phyloP scores from a whole-genome alignment of 1,284 basidiomycete genomes.

The Ustilago vetiveriae region DNA sequence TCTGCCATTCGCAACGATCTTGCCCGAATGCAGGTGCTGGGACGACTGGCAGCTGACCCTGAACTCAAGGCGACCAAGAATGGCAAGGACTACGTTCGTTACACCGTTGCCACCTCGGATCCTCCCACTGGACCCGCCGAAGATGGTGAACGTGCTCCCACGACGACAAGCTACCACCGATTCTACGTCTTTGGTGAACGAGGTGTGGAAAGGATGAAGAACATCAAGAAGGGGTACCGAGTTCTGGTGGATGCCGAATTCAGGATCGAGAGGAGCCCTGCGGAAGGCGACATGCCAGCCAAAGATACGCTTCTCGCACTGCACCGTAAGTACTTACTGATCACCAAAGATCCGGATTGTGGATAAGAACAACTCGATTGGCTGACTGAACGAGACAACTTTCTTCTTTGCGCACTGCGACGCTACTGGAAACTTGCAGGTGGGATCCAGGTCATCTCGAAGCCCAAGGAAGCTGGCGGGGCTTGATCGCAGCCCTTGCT shows the following conservation, averaged over 20 bases:
- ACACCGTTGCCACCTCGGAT: slow-evolving; percentile 64
- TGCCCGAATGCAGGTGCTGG: slow-evolving; percentile 63
- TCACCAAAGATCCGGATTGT: too few species aligned
- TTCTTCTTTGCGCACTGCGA: neutral
- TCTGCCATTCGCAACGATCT: slow-evolving; percentile 47
- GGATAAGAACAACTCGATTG: neutral
- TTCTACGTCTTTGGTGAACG: slow-evolving; percentile 61
- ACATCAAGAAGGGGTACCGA: slow-evolving; percentile 59
- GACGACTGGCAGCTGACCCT: slow-evolving; percentile 62
- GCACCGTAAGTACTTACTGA: slow-evolving; percentile 51
- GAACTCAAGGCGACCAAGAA: slow-evolving; percentile 59
- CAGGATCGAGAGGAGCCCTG: slow-evolving; percentile 49
- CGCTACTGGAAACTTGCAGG: slow-evolving; percentile 13
- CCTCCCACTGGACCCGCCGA: slow-evolving; percentile 57
- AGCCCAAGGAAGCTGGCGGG: slow-evolving; percentile 45
- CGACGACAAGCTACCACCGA: slow-evolving; percentile 56
- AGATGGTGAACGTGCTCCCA: slow-evolving; percentile 37
- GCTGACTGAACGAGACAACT: too few species aligned
- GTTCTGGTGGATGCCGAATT: slow-evolving; percentile 64
- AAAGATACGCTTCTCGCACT: slow-evolving; percentile 47
- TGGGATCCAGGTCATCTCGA: slow-evolving; percentile 52
- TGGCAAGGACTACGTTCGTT: slow-evolving; percentile 65
- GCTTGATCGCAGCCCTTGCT: slow-evolving; percentile 5
- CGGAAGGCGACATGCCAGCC: slow-evolving; percentile 35
- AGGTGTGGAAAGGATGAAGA: slow-evolving; percentile 53